Base-by-base conservation (phyloP, 2,329 filamentous ascomycete genomes). In the Grosmannia penicillata region DNA sequence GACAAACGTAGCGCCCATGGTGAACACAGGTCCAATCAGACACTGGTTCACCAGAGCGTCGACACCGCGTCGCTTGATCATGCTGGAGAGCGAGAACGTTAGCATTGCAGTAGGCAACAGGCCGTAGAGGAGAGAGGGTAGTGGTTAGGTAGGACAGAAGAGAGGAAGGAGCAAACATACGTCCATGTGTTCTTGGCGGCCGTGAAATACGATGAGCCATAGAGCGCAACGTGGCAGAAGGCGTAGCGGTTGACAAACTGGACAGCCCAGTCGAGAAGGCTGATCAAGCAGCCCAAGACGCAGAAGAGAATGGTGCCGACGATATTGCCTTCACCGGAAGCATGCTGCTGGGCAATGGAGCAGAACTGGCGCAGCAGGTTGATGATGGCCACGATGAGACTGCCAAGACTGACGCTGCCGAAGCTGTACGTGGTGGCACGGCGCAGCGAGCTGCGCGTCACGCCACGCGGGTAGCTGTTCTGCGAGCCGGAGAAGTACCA, bases 241-340 rank as follows among this genome's bases (percentile, higher is more conserved):
- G 86, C 86, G 49, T 93, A 94, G 49, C 85, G 76, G 60, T 96
- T 96, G 60, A 94, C 68, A 51, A 94, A 91, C 46, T 85, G 69
- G 1, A 91, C 75, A 1, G 79, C 79, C 86, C 89, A 95, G 48
- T 94, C 75, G 3, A 95, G 60, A 3, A 94, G 52, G 3, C 70
- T 62, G 40, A 95, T 77, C 33, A 95, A 53, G 54, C 84, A 94
- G 11, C 78, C 72, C 1, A 93, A 59, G 35, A 85, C 55, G 55
- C 84, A 93, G 55, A 84, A 83, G 22, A 82, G 52, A 38, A 82
- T 72, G 19, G 56, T 61, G 13, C 59, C 75, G 1, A 86, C 43
- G 1, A 85, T 65, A 47, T 89, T 84, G 2, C 84, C 83, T 7
- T 78, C 60, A 0, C 65, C 61, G 2, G 75, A 70, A 41, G 76